Percentiles rank a stretch among this genome's conserved stretches.
These are phyloP conservation scores for Anacardium occidentale DNA, from an alignment of 345 rosid genomes.

Conservation along the genomic window DNA sequence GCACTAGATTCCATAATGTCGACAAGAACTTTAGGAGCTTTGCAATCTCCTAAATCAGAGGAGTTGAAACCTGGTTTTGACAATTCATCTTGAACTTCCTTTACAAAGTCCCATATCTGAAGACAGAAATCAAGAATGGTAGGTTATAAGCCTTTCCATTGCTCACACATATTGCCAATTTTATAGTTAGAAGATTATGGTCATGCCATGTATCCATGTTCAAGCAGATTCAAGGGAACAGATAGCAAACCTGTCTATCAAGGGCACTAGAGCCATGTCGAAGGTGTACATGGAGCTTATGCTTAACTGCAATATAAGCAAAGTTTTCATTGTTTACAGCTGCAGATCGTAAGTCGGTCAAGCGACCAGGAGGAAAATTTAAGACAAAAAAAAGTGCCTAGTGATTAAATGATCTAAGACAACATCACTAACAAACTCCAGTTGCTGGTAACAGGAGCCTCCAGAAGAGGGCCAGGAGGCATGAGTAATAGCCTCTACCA, in stretches of 20 bases:
- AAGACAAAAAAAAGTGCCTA: slow-evolving; percentile 81
- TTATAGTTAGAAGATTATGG: neutral
- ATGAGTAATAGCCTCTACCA: slow-evolving; percentile 92
- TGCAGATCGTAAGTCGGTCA: slow-evolving; percentile 97
- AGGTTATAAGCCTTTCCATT: slow-evolving; percentile 17
- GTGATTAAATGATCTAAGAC: slow-evolving; percentile 96
- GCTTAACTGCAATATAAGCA: slow-evolving; percentile 95
- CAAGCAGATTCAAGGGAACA: slow-evolving; percentile 13
- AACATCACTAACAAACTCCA: slow-evolving; percentile 98
- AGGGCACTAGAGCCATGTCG: slow-evolving; percentile 96
- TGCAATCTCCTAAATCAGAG: slow-evolving; percentile 96
- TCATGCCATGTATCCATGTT: neutral
- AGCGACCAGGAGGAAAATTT: slow-evolving; percentile 93
- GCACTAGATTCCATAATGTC: slow-evolving; percentile 96
- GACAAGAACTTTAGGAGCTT: slow-evolving; percentile 98
- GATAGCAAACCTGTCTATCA: slow-evolving; percentile 79
- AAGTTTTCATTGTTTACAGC: slow-evolving; percentile 98
- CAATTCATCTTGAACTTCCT: slow-evolving; percentile 76
- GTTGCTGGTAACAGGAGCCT: slow-evolving; percentile 86
- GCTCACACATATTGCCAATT: neutral
- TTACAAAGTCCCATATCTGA: slow-evolving; percentile 93
- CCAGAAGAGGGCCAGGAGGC: slow-evolving; percentile 97
- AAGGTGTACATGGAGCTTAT: slow-evolving; percentile 84
- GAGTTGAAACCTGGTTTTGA: slow-evolving; percentile 90
- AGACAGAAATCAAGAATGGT: slow-evolving; percentile 17